Evolutionary conservation across 345 rosid genomes (phyloP).

Genomic region (Populus simonii): DNA sequence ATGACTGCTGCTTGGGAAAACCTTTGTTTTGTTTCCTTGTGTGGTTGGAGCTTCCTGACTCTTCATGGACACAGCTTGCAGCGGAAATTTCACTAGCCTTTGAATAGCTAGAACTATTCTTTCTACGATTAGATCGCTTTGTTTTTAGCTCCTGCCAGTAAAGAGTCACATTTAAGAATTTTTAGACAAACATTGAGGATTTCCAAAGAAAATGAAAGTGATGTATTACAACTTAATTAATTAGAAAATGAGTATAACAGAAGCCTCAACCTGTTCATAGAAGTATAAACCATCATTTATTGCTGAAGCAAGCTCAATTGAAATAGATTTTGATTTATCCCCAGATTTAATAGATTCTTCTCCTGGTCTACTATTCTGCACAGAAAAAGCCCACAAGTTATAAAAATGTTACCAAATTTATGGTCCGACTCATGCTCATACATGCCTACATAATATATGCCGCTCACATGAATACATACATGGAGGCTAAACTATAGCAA

Average conservation of each 20-base stretch:
- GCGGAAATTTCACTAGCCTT: slow-evolving; percentile 47
- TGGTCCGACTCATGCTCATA: neutral
- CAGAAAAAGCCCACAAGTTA: slow-evolving; percentile 21
- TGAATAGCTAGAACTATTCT: slow-evolving; percentile 40
- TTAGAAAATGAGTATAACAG: neutral
- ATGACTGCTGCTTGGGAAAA: slow-evolving; percentile 58
- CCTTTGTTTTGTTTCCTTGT: slow-evolving; percentile 64
- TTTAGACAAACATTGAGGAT: neutral
- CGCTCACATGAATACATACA: neutral
- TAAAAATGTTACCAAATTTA: neutral
- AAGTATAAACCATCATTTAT: slow-evolving; percentile 92
- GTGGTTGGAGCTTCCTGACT: slow-evolving; percentile 44
- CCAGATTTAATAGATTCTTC: slow-evolving; percentile 44
- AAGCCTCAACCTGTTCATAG: slow-evolving; percentile 73
- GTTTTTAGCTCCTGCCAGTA: slow-evolving; percentile 69
- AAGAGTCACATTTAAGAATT: slow-evolving; percentile 5
- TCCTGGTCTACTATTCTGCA: slow-evolving; percentile 68
- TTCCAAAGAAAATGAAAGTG: neutral
- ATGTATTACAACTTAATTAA: slow-evolving; percentile 1
- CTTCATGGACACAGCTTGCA: slow-evolving; percentile 52
- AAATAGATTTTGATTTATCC: slow-evolving; percentile 48
- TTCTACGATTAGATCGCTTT: slow-evolving; percentile 50
- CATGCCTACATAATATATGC: neutral
- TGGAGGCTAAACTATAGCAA: neutral
- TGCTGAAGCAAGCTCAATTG: slow-evolving; percentile 76